Percentiles rank a stretch among this genome's conserved stretches.
These are phyloP conservation scores for Porpolomopsis calyptriformis DNA, from an alignment of 768 basidiomycete genomes.

Conservation along the genomic window DNA sequence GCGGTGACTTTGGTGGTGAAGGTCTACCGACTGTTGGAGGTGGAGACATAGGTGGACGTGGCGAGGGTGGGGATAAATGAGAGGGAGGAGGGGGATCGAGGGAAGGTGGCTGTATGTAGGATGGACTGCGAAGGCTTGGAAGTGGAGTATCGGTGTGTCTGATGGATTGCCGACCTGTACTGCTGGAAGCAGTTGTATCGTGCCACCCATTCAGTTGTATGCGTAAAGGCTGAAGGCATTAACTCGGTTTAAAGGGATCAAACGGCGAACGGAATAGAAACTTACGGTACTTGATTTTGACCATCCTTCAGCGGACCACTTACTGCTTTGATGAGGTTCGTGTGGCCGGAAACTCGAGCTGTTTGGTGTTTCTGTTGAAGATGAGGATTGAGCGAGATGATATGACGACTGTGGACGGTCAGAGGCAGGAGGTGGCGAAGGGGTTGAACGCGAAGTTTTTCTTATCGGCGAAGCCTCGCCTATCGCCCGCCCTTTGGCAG, in stretches of 20 bases:
- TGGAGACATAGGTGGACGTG: slow-evolving; percentile 13
- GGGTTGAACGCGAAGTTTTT: background rate
- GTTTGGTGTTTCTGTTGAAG: background rate
- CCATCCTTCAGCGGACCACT: background rate
- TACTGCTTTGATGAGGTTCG: background rate
- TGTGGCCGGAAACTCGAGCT: background rate
- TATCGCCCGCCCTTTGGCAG: background rate
- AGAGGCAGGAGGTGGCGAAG: too few species aligned
- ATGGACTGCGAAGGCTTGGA: background rate
- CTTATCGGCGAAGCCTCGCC: background rate
- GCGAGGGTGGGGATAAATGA: slow-evolving; percentile 2
- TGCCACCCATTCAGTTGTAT: background rate
- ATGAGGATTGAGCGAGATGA: background rate
- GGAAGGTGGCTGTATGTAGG: background rate
- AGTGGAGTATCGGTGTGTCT: too few species aligned
- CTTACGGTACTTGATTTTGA: background rate
- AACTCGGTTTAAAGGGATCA: background rate
- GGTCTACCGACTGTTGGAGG: slow-evolving; percentile 19
- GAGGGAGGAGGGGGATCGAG: slow-evolving; percentile 3
- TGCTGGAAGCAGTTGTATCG: background rate
- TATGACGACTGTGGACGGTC: background rate
- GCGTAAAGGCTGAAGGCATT: background rate
- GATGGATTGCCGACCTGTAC: background rate
- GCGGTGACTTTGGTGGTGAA: slow-evolving; percentile 19
- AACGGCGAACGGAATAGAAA: background rate